A percentile compares a stretch with the other conserved stretches of the same genome.
Conservation (phyloP, 139 green algal species). For the Chlorella sp. region DNA sequence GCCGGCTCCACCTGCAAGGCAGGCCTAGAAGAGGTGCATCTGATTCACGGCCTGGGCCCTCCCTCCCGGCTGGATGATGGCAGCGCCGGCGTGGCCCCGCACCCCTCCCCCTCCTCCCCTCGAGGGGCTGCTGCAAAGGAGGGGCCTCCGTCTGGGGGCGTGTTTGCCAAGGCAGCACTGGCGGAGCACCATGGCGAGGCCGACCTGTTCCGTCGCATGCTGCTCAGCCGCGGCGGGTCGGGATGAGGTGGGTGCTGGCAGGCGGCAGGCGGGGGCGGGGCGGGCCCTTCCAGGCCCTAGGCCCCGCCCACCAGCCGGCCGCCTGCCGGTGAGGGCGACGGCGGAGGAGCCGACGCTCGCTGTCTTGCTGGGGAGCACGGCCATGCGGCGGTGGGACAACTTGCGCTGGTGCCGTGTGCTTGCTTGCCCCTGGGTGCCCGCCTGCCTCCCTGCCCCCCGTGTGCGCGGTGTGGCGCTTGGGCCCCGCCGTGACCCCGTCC, state of each 20-base stretch:
- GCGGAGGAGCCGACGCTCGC: too few relatives aligned
- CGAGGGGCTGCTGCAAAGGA: neutral
- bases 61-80: neutral
- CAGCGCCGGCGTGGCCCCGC: constrained; percentile 7
- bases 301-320: too few relatives aligned
- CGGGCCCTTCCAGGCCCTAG: too few relatives aligned
- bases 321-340: too few relatives aligned
- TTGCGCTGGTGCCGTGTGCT: neutral
- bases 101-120: constrained; percentile 3
- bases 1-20: neutral
- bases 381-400: too few relatives aligned
- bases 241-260: neutral
- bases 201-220: constrained; percentile 24
- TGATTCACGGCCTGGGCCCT: constrained; percentile 34
- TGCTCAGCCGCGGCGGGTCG: constrained; percentile 8
- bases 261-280: neutral
- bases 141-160: neutral
- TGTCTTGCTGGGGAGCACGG: too few relatives aligned
- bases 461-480: too few relatives aligned
- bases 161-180: neutral
- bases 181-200: constrained; percentile 29
- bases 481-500: too few relatives aligned
- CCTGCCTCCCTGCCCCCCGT: too few relatives aligned
- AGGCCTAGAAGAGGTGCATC: constrained; percentile 28
- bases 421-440: neutral